Percentiles rank a stretch among this genome's conserved stretches.
These are phyloP conservation scores for Rhypophila decipiens DNA, from an alignment of 495 filamentous ascomycete genomes.

Conservation along the genomic window DNA sequence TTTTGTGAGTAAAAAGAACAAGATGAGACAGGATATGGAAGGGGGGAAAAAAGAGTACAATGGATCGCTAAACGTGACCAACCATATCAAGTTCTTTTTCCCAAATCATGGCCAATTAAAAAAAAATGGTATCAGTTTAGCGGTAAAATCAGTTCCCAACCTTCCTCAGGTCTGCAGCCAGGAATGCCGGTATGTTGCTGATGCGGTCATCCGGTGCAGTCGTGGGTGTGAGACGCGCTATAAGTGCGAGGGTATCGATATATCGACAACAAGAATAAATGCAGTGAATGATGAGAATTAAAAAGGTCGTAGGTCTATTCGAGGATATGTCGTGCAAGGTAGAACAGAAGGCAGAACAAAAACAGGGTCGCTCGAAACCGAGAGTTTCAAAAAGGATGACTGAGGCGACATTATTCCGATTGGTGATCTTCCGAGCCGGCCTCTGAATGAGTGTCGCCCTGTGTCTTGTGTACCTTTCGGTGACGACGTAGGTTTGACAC, in stretches of 20 bases:
- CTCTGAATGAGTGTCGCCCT: slow-evolving; percentile 56
- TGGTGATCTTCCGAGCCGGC: slow-evolving; percentile 46
- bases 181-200: not conserved
- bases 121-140: too few species aligned
- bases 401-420: slow-evolving; percentile 29
- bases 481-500: slow-evolving; percentile 94
- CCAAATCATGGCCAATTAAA: too few species aligned
- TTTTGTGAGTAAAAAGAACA: too few species aligned
- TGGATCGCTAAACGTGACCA: not conserved
- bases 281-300: slow-evolving; percentile 21
- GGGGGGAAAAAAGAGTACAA: not conserved
- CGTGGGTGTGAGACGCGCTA: not conserved
- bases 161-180: too few species aligned
- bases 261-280: not conserved
- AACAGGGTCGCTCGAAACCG: not conserved
- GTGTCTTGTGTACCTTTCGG: slow-evolving; percentile 83
- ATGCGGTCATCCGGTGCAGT: slow-evolving; percentile 3
- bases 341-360: slow-evolving; percentile 1
- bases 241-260: slow-evolving; percentile 6
- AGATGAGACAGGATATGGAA: not conserved
- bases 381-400: slow-evolving; percentile 8
- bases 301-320: slow-evolving; percentile 24
- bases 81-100: too few species aligned
- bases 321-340: slow-evolving; percentile 10
- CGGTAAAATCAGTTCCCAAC: too few species aligned